These are phyloP conservation scores for Candida dendrica DNA, from an alignment of 805 yeast species.

Conservation along the genomic window DNA sequence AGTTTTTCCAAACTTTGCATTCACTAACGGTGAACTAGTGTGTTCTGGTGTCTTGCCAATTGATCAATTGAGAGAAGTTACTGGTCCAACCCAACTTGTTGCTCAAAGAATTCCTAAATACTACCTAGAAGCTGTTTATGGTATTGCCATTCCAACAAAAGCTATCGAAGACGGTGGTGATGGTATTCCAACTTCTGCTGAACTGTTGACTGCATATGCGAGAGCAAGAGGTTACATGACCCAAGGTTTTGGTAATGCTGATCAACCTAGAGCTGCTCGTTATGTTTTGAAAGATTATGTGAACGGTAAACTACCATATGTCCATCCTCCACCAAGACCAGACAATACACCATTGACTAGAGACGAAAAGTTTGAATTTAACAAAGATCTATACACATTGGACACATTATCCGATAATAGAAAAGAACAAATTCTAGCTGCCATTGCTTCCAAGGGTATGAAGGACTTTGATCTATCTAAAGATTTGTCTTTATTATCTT, in stretches of 20 bases:
- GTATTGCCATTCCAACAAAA: slow-evolving; percentile 77
- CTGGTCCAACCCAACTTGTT: slow-evolving; percentile 82
- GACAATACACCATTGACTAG: slow-evolving; percentile 45
- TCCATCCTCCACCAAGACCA: slow-evolving; percentile 79
- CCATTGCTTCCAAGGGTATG: slow-evolving; percentile 52
- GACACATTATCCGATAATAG: slow-evolving; percentile 64
- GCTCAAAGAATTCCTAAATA: slow-evolving; percentile 84
- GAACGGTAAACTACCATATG: slow-evolving; percentile 77
- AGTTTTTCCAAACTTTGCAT: slow-evolving; percentile 96
- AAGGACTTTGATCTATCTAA: slow-evolving; percentile 56
- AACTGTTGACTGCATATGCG: slow-evolving; percentile 85
- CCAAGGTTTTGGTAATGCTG: slow-evolving; percentile 95
- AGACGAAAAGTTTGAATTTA: slow-evolving; percentile 59
- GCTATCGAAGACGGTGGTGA: slow-evolving; percentile 82
- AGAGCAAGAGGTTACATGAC: slow-evolving; percentile 96
- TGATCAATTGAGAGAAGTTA: slow-evolving; percentile 88
- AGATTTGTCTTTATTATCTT: slow-evolving; percentile 67
- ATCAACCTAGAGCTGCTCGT: slow-evolving; percentile 90
- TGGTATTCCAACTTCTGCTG: slow-evolving; percentile 85
- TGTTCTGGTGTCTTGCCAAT: slow-evolving; percentile 98
- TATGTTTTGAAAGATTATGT: slow-evolving; percentile 91
- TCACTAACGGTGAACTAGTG: slow-evolving; percentile 92
- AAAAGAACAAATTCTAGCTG: slow-evolving; percentile 59
- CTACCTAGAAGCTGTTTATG: slow-evolving; percentile 85
- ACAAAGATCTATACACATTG: slow-evolving; percentile 65